Evolutionary conservation across 1,139 yeast species (phyloP).

Genomic region (Saccharomycopsis hybrid): DNA sequence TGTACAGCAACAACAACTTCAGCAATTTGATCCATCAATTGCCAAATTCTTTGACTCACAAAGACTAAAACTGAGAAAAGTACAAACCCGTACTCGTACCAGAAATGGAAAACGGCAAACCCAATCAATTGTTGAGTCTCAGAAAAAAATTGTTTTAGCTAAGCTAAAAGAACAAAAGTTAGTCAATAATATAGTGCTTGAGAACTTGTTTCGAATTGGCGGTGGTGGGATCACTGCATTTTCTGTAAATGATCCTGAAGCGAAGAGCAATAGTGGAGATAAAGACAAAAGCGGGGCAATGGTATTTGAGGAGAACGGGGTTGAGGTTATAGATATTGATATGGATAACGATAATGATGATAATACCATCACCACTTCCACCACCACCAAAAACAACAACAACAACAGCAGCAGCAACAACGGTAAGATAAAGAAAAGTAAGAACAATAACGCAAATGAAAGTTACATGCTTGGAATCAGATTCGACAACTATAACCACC

Average conservation of each 20-base stretch:
- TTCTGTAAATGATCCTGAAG: background rate
- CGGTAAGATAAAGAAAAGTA: no score
- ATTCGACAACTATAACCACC: slow-evolving; percentile 1
- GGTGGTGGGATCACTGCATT: slow-evolving; percentile 5
- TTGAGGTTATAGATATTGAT: background rate
- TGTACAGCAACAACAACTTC: no score
- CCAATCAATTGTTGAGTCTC: no score
- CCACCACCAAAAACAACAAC: no score
- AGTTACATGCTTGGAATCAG: background rate
- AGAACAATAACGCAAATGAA: background rate
- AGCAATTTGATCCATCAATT: background rate
- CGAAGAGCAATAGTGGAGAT: no score
- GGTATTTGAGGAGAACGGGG: background rate
- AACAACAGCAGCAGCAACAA: no score
- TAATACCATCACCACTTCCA: no score
- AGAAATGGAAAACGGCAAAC: no score
- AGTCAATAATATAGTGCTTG: background rate
- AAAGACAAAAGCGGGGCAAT: no score
- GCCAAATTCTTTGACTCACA: background rate
- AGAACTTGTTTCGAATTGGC: slow-evolving; percentile 1
- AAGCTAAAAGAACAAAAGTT: slow-evolving; percentile 2
- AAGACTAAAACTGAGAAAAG: background rate
- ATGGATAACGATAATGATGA: background rate
- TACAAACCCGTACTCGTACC: background rate
- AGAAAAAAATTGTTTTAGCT: background rate